Conservation (phyloP, 2,329 filamentous ascomycete species). For the Arachnopeziza araneosa region DNA sequence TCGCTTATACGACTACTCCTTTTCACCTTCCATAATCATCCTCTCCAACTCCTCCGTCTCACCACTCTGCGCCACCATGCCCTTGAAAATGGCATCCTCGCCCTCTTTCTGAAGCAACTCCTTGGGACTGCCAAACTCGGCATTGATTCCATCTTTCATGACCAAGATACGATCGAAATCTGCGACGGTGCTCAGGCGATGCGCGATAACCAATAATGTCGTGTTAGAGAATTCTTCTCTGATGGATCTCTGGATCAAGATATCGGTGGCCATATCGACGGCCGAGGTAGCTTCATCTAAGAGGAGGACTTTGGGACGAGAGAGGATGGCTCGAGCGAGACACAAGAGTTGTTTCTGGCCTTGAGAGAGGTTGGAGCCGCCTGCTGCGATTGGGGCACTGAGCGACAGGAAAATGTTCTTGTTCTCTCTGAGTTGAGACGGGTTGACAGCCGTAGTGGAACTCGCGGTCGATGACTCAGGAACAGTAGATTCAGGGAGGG, state of each 20-base stretch:
- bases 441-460: background rate
- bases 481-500: background rate
- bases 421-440: background rate
- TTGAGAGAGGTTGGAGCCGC: conserved; percentile 66
- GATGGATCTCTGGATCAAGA: conserved; percentile 66
- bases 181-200: conserved; percentile 67
- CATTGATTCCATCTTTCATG: conserved; percentile 59
- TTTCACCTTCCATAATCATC: background rate
- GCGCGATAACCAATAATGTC: conserved; percentile 67
- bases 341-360: conserved; percentile 70
- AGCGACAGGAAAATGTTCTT: conserved; percentile 4
- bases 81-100: conserved; percentile 12
- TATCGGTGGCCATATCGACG: conserved; percentile 70
- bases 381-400: conserved; percentile 52
- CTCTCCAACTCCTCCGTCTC: background rate
- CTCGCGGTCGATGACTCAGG: background rate
- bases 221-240: conserved; percentile 63
- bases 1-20: background rate
- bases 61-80: conserved; percentile 26
- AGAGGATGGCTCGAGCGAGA: conserved; percentile 64
- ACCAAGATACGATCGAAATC: conserved; percentile 73
- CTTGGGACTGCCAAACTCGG: conserved; percentile 59
- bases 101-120: conserved; percentile 39
- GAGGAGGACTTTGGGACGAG: conserved; percentile 67
- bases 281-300: conserved; percentile 73